Evolutionary conservation across 768 basidiomycete species (phyloP), one percentile per base, ranked within the genome.

Genomic region (Lentinula boryana): DNA sequence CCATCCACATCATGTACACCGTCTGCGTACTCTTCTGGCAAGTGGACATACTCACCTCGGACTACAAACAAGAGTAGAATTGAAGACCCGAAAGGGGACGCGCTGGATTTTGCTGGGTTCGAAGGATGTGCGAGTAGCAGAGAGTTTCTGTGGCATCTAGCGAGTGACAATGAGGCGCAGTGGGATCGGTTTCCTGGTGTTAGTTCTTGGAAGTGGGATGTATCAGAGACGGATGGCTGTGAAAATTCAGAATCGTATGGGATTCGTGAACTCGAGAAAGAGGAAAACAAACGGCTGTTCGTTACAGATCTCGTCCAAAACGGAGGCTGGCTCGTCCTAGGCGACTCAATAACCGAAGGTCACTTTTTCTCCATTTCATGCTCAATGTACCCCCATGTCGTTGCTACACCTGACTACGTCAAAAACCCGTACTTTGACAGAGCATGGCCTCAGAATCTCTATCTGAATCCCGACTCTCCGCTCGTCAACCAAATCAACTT

Each of bases 351-450:
- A 16, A 83, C 84, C 1, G 87, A 89, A 67, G 84, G 84, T 63
- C 86, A 89, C 68, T 89, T 89, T 75, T 89, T 88, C 69, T 88
- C 87, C 5, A 68, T 88, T 0, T 88, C 86, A 0, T 89, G 87
- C 66, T 65, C 81, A 44, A 76, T 89, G 3, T 83, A 82, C 69
- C 86, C 87, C 0, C 85, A 88, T 66, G 86, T 88, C 40, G 76
- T 77, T 38, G 87, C 86, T 1, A 85, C 82, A 2, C 87, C 87
- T 0, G 78, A 84, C 63, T 88, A 87, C 63, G 79, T 75, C 43
- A 74, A 74, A 36, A 79, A 80, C 59, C 73, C 77, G 0, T 76
- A 75, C 65, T 88, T 80, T 63, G 87, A 88, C 68, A 80, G 86
- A 48, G 84, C 76, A 0, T 87, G 84, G 84, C 80, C 84, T 7